Conservation (phyloP, 805 yeast genomes). For the Kodamaea kakaduensis region DNA sequence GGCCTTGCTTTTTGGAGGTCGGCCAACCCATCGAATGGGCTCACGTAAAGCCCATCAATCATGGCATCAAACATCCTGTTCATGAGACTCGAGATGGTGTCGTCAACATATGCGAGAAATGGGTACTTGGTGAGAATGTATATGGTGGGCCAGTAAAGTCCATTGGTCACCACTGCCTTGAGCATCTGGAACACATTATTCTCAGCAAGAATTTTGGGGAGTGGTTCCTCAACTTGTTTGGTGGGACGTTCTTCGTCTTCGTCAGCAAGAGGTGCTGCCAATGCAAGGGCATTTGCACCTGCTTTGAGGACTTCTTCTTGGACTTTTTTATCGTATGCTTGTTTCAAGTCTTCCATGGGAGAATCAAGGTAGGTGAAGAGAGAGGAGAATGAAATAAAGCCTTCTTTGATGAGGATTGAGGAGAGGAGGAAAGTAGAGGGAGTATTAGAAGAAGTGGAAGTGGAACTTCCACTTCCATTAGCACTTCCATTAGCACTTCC, state of each 20-base stretch:
- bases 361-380: conserved; percentile 59
- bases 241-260: conserved; percentile 40
- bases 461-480: no score
- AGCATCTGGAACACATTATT: conserved; percentile 40
- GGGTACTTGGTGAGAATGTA: conserved; percentile 61
- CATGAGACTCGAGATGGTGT: conserved; percentile 44
- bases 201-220: not conserved
- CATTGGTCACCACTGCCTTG: conserved; percentile 51
- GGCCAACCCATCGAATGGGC: not conserved
- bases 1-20: not conserved
- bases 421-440: no score
- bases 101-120: conserved; percentile 49
- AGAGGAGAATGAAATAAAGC: conserved; percentile 60
- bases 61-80: conserved; percentile 43
- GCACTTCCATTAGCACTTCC: no score
- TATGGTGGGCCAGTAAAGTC: conserved; percentile 60
- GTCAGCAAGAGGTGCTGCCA: conserved; percentile 78
- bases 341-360: conserved; percentile 41
- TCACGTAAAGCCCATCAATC: conserved; percentile 3
- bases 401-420: conserved; percentile 60
- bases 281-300: conserved; percentile 72
- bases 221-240: conserved; percentile 10
- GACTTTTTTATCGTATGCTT: conserved; percentile 40
- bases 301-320: conserved; percentile 59
- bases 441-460: no score